These are phyloP conservation scores for Globisporangium canariense DNA, from an alignment of 352 stramenopile genomes.

Conservation along the genomic window DNA sequence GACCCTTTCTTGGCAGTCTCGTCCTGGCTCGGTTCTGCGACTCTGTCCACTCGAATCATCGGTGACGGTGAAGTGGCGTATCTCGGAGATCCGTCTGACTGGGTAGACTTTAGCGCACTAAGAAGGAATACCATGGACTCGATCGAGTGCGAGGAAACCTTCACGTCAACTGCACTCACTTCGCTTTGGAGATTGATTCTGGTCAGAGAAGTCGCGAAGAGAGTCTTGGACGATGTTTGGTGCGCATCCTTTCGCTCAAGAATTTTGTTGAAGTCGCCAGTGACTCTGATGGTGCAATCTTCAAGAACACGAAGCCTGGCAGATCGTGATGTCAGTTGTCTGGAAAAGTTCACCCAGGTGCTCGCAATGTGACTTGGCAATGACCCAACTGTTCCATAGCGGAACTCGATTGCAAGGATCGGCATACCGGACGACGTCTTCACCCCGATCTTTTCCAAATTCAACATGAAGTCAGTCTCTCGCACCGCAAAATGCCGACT, in stretches of 20 bases:
- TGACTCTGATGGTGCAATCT: constrained; percentile 51
- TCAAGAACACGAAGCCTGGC: constrained; percentile 48
- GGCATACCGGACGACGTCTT: constrained; percentile 41
- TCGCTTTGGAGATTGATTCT: constrained; percentile 37
- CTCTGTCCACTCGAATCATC: not conserved
- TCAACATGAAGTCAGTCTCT: constrained; percentile 52
- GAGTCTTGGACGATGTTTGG: not conserved
- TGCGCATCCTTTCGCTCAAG: constrained; percentile 24
- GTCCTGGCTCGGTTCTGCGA: not conserved
- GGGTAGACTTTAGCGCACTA: not conserved
- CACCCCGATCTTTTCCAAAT: constrained; percentile 50
- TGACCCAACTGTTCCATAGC: constrained; percentile 28
- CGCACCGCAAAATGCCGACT: constrained; percentile 37
- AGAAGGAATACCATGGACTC: constrained; percentile 29
- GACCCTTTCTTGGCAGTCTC: not conserved
- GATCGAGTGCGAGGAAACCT: constrained; percentile 48
- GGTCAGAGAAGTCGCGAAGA: constrained; percentile 29
- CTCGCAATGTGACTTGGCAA: constrained; percentile 38
- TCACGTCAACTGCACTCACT: constrained; percentile 38
- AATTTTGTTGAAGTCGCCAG: constrained; percentile 39
- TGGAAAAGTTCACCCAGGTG: constrained; percentile 48
- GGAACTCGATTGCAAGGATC: constrained; percentile 41
- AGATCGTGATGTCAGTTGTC: constrained; percentile 34
- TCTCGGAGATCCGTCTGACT: not conserved
- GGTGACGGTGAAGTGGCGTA: not conserved